A percentile compares a stretch with the other conserved stretches of the same genome.
These are phyloP conservation scores for Spergularia azorica DNA, from an alignment of 179 eudicot species.

Conservation along the genomic window DNA sequence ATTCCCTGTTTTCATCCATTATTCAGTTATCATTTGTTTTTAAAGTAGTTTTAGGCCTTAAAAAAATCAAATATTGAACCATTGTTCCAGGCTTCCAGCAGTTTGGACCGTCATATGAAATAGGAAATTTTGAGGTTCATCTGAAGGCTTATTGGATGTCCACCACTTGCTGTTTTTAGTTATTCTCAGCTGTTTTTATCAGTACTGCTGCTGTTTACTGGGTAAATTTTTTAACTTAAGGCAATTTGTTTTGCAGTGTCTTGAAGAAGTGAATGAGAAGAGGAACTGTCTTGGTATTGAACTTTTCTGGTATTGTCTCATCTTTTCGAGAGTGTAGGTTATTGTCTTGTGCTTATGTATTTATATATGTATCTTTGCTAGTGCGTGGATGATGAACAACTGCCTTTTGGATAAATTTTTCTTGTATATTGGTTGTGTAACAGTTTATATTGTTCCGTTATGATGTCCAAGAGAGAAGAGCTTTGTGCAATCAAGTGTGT, in stretches of 20 bases:
- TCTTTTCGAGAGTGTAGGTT: constrained; percentile 19
- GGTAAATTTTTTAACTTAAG: neutral
- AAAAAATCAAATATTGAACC: neutral
- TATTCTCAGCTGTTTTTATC: neutral
- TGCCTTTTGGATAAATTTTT: constrained; percentile 2
- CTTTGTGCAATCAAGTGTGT: too few relatives aligned
- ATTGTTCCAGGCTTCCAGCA: neutral
- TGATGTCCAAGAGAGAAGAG: neutral
- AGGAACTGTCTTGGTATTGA: constrained; percentile 4
- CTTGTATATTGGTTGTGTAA: constrained; percentile 26
- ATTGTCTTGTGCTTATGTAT: constrained; percentile 23
- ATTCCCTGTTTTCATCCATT: too few relatives aligned
- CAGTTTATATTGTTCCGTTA: neutral
- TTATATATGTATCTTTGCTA: constrained; percentile 12
- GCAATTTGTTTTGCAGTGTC: constrained; percentile 43
- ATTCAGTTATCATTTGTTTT: too few relatives aligned
- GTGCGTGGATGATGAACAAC: constrained; percentile 21
- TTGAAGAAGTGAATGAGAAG: constrained; percentile 44
- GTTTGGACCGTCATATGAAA: neutral
- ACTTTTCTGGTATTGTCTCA: neutral
- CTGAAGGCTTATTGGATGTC: neutral
- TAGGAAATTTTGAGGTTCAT: neutral
- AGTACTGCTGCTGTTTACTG: neutral
- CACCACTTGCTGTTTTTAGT: neutral
- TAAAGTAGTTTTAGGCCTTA: neutral